Evolutionary conservation across 2,329 filamentous ascomycete species (phyloP).

Genomic region (Exophiala spinifera): DNA sequence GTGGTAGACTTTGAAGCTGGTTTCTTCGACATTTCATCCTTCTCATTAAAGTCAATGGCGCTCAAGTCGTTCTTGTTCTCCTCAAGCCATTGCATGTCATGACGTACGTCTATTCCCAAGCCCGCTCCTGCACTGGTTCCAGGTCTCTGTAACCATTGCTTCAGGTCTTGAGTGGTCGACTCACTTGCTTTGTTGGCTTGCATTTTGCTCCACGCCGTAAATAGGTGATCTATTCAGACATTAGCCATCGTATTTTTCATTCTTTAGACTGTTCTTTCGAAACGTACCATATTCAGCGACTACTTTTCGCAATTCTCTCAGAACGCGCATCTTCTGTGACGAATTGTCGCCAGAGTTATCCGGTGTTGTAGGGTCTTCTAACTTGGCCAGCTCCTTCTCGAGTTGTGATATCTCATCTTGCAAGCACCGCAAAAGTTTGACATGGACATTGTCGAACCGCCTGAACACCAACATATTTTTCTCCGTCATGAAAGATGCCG

Average conservation of each 20-base stretch:
- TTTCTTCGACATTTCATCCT: slow-evolving; percentile 1
- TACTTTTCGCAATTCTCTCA: slow-evolving; percentile 27
- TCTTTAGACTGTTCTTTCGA: too few species aligned
- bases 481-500: slow-evolving; percentile 28
- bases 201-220: slow-evolving; percentile 29
- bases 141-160: slow-evolving; percentile 22
- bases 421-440: slow-evolving; percentile 32
- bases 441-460: slow-evolving; percentile 35
- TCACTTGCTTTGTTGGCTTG: slow-evolving; percentile 23
- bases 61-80: slow-evolving; percentile 26
- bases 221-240: slow-evolving; percentile 24
- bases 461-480: slow-evolving; percentile 32
- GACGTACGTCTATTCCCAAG: slow-evolving; percentile 16
- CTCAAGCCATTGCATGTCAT: slow-evolving; percentile 26
- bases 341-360: slow-evolving; percentile 18
- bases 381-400: slow-evolving; percentile 31
- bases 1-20: not conserved
- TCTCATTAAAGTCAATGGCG: slow-evolving; percentile 21
- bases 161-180: slow-evolving; percentile 21
- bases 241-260: not conserved
- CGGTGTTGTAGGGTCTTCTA: slow-evolving; percentile 27
- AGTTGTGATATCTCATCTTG: slow-evolving; percentile 36
- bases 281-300: slow-evolving; percentile 29
- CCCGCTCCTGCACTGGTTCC: slow-evolving; percentile 10
- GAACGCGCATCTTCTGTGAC: slow-evolving; percentile 20